Evolutionary conservation across 768 basidiomycete species (phyloP).

Genomic region (Myochromella boudieri): DNA sequence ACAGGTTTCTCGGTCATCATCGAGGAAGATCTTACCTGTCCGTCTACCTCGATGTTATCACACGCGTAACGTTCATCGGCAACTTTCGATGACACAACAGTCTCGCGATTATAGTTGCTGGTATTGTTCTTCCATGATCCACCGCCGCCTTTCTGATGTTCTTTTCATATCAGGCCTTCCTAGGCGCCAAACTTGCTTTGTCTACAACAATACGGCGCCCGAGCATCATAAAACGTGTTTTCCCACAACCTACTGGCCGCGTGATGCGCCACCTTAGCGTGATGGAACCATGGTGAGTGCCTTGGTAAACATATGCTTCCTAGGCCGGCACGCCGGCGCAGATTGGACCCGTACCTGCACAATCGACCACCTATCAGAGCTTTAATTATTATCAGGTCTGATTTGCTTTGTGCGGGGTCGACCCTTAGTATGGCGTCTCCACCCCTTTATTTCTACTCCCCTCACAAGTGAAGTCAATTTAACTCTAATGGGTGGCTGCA

Average conservation of each 20-base stretch:
- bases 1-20: neutral
- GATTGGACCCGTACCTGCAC: neutral
- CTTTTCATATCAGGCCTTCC: neutral
- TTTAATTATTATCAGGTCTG: too few relatives aligned
- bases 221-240: constrained; percentile 10
- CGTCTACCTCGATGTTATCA: neutral
- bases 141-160: constrained; percentile 7
- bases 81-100: neutral
- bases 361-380: too few relatives aligned
- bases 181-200: neutral
- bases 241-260: neutral
- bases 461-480: too few relatives aligned
- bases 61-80: constrained; percentile 16
- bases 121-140: neutral
- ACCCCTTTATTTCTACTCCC: too few relatives aligned
- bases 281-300: neutral
- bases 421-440: too few relatives aligned
- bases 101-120: constrained; percentile 8
- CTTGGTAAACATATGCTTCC: constrained; percentile 1
- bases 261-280: constrained; percentile 12
- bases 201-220: neutral
- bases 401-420: too few relatives aligned
- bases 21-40: neutral
- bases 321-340: too few relatives aligned
- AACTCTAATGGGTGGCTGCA: too few relatives aligned